A percentile compares a stretch with the other conserved stretches of the same genome.
phyloP scores from a whole-genome alignment of 306 rosid genomes.

The Prosopis cineraria region DNA sequence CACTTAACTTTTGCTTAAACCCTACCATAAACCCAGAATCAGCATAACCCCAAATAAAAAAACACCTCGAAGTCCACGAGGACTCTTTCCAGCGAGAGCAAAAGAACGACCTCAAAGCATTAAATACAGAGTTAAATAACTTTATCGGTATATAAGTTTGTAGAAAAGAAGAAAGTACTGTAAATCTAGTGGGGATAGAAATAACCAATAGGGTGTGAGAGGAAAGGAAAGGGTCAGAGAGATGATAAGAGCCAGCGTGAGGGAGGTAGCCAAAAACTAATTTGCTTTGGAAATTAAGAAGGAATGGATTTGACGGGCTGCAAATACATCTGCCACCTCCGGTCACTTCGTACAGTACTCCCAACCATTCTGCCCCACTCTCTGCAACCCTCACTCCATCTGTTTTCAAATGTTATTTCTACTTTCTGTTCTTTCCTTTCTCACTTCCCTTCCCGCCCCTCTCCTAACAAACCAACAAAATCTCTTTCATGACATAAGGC shows the following conservation, averaged over 20 bases:
- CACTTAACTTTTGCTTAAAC: conserved; percentile 35
- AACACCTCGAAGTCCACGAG: conserved; percentile 20
- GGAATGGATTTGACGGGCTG: conserved; percentile 72
- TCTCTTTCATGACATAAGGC: too few relatives aligned
- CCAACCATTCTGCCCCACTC: conserved; percentile 48
- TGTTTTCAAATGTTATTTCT: conserved; percentile 31
- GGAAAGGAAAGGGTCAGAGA: not conserved
- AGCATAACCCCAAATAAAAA: conserved; percentile 10
- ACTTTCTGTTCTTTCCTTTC: too few relatives aligned
- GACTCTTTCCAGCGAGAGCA: not conserved
- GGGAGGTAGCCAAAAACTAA: conserved; percentile 36
- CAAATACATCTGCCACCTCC: conserved; percentile 62
- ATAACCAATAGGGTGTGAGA: conserved; percentile 26
- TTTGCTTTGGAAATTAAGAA: conserved; percentile 34
- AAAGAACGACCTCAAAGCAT: conserved; percentile 15
- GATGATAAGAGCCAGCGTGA: not conserved
- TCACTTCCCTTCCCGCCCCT: too few relatives aligned
- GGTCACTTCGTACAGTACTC: conserved; percentile 73
- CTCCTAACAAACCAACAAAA: too few relatives aligned
- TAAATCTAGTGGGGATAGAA: conserved; percentile 38
- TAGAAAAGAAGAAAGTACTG: conserved; percentile 14
- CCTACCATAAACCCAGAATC: conserved; percentile 50
- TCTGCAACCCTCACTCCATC: conserved; percentile 38
- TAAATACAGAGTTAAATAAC: conserved; percentile 27
- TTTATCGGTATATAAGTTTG: not conserved